Conservation (phyloP, 805 yeast species). For the Saccharomycopsis schoenii region DNA sequence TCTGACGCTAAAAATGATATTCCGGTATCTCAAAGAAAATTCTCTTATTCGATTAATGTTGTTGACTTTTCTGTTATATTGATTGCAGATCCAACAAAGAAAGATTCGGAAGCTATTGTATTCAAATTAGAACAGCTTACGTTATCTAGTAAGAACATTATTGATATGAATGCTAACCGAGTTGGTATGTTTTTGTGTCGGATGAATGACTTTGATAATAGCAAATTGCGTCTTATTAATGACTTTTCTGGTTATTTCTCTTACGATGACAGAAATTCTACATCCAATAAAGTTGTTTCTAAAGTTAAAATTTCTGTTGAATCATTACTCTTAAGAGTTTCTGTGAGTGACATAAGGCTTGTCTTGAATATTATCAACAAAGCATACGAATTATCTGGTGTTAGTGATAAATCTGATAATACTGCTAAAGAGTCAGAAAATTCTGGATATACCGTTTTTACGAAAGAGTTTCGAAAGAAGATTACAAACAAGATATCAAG, state of each 20-base stretch:
- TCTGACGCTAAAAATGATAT: conserved; percentile 5
- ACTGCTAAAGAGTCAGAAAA: conserved; percentile 18
- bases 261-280: conserved; percentile 61
- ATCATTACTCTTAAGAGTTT: conserved; percentile 69
- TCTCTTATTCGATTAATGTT: conserved; percentile 56
- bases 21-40: conserved; percentile 9
- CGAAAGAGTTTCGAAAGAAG: conserved; percentile 54
- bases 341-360: conserved; percentile 76
- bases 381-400: conserved; percentile 47
- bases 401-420: conserved; percentile 15
- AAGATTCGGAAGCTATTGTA: conserved; percentile 77
- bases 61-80: conserved; percentile 69
- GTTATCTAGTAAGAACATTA: conserved; percentile 56
- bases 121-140: conserved; percentile 76
- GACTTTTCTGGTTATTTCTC: conserved; percentile 77
- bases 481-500: conserved; percentile 46
- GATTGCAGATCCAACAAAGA: conserved; percentile 65
- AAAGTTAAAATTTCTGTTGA: conserved; percentile 57
- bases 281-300: conserved; percentile 47
- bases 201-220: conserved; percentile 59
- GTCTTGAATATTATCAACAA: conserved; percentile 65
- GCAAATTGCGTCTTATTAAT: conserved; percentile 66
- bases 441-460: conserved; percentile 32
- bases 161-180: conserved; percentile 59
- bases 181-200: conserved; percentile 78